phyloP scores from a whole-genome alignment of 139 green algal species.

The Yamagishiella unicocca region DNA sequence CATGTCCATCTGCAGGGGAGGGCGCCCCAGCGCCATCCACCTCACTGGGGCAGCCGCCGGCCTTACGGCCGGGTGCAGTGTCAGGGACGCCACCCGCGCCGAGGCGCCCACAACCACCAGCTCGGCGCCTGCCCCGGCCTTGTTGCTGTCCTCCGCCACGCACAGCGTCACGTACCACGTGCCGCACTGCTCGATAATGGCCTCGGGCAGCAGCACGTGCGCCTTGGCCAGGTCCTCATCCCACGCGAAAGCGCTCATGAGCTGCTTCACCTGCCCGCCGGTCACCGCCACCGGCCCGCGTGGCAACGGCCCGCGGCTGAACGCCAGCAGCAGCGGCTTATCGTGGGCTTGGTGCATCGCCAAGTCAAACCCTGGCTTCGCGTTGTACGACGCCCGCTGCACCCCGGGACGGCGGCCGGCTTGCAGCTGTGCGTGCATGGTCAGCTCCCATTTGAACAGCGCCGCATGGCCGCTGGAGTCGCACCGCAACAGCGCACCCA shows the following conservation, averaged over 20 bases:
- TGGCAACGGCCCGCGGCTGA: conserved; percentile 15
- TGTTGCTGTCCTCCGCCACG: not conserved
- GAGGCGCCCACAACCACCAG: not conserved
- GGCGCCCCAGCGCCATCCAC: not conserved
- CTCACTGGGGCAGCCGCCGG: not conserved
- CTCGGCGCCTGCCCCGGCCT: not conserved
- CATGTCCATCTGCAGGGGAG: not conserved
- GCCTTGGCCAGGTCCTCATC: conserved; percentile 37
- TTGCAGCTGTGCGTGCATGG: conserved; percentile 33
- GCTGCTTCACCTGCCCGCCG: conserved; percentile 34
- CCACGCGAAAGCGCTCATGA: conserved; percentile 46
- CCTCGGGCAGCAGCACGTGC: conserved; percentile 35
- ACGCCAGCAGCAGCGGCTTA: conserved; percentile 51
- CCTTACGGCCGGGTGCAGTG: not conserved
- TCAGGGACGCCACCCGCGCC: not conserved
- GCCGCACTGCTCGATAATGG: not conserved
- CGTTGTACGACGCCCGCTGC: conserved; percentile 14
- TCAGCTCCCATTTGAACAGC: conserved; percentile 53
- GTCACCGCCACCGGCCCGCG: not conserved
- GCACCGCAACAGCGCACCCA: conserved; percentile 20
- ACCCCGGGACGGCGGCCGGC: not conserved
- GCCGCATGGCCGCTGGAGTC: conserved; percentile 1
- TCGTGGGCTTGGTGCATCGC: not conserved
- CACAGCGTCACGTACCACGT: conserved; percentile 47
- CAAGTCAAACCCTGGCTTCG: conserved; percentile 3